Evolutionary conservation across 1,284 basidiomycete species (phyloP), one percentile per base, ranked within the genome.

Genomic region (Apiotrichum brassicae): DNA sequence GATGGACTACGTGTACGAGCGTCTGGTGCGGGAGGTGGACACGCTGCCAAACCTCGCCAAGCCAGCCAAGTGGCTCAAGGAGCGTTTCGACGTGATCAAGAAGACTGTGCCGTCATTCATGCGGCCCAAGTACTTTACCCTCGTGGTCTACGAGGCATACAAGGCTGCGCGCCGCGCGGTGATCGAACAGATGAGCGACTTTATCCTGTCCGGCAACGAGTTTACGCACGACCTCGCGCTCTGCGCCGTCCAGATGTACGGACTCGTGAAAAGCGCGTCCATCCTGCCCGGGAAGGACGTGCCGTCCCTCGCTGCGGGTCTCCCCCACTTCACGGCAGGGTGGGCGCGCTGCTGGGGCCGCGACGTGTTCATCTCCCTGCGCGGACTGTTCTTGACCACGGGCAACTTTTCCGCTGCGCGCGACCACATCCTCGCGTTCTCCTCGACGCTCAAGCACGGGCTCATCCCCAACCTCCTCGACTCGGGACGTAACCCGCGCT

Each of bases 321-420:
- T 97, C 24, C 91, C 93, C 12, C 92, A 97, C 74, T 97, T 97
- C 64, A 77, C 87, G 2, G 76, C 85, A 8, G 84, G 84, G 6
- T 97, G 93, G 92, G 90, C 90, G 14, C 79, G 92, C 41, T 91
- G 87, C 65, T 97, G 93, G 93, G 92, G 93, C n/a, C 81, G 92
- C 33, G 92, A 97, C 70, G 88, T 94, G 62, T 93, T 93, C 74
- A 94, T 95, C 69, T 93, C 90, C 1, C 75, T 94, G 13, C 83
- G 90, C 54, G 92, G 92, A 3, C 76, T 97, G 40, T 94, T 95
- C 76, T 75, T 97, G 58, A 87, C 88, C 1, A 95, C 92, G 0
- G 92, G 93, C 14, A 87, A 92, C 64, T 93, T 84, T 66, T 80
- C 80, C 14, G 87, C 81, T 6, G 92, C 93, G 1, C 85, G 82